Evolutionary conservation across 106 monocot genomes (phyloP), one percentile per base, ranked within the genome.

Genomic region (Chionographis japonica): DNA sequence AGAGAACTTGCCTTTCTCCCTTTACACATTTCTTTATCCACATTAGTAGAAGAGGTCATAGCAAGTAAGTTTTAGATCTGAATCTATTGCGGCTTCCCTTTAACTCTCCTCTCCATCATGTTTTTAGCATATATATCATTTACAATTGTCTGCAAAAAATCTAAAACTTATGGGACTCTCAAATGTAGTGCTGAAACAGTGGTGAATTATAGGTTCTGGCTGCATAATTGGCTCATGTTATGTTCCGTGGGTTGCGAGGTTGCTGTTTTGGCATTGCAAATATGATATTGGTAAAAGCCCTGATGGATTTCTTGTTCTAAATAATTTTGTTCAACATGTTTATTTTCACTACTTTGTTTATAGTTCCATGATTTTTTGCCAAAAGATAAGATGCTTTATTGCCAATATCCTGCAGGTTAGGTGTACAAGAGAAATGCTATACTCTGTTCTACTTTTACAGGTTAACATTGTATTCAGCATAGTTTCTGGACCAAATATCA

Each of bases 221-320:
- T 55, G 7, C 39, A 62, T 65, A 51, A 46, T 50, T 75, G 73
- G 58, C 3, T 68, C 14, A 53, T 77, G 6, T 77, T 40, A 68
- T 75, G 40, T 84, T 72, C 80, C 92, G 95, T 85, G 95, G 95
- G 54, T 58, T 97, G 70, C 70, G 95, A 76, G 75, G 89, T 61
- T 89, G 84, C 86, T 89, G 75, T 77, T 97, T 97, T 77, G 82
- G 82, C 43, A 75, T 97, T 49, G 95, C 89, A 76, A 97, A 97
- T 71, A 89, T 86, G 86, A 86, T 87, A 62, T 81, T 97, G 92
- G 95, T 97, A 97, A 79, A 64, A 43, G 27, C 14, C 14, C 27
- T 72, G 50, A 57, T 41, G 17, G 11, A 56, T 40, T 67, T 56
- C 53, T 20, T 61, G 3, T 56, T 52, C 27, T 27, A 27, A 27